phyloP scores from a whole-genome alignment of 768 basidiomycete genomes.

The Omphalotus guepiniiformis region DNA sequence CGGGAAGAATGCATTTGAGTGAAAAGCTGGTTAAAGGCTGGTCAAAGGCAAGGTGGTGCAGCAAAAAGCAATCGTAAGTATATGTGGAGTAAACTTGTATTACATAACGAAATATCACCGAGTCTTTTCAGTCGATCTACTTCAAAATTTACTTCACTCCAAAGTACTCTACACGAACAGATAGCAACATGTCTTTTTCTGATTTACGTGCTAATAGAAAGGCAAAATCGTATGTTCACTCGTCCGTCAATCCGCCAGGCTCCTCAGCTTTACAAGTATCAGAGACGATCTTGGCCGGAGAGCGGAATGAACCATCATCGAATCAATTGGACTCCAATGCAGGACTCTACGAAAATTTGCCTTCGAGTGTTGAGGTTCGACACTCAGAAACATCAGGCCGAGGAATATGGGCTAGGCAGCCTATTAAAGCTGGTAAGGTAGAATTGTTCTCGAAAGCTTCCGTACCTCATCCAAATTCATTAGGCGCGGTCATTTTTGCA shows the following conservation, averaged over 20 bases:
- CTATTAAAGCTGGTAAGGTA: slow-evolving; percentile 1
- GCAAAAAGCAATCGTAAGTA: too few relatives aligned
- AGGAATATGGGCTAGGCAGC: slow-evolving; percentile 38
- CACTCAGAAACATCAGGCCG: slow-evolving; percentile 34
- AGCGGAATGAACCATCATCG: not conserved
- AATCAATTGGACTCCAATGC: not conserved
- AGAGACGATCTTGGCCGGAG: slow-evolving; percentile 7
- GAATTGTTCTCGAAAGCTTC: not conserved
- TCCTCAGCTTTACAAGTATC: slow-evolving; percentile 20
- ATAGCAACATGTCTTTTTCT: slow-evolving; percentile 31
- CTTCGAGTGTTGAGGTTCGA: slow-evolving; percentile 37
- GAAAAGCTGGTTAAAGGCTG: too few relatives aligned
- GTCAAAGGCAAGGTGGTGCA: too few relatives aligned
- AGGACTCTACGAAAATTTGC: slow-evolving; percentile 29
- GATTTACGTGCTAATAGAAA: slow-evolving; percentile 26
- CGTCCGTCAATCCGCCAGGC: slow-evolving; percentile 20
- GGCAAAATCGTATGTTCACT: slow-evolving; percentile 34
- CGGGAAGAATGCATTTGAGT: too few relatives aligned
- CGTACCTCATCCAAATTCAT: not conserved
- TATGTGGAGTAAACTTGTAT: too few relatives aligned
- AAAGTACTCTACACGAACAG: too few relatives aligned
- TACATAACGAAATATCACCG: too few relatives aligned
- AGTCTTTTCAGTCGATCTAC: too few relatives aligned
- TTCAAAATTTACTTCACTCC: too few relatives aligned
- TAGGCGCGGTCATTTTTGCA: slow-evolving; percentile 60